Conservation (phyloP, 2,329 filamentous ascomycete genomes). For the Boeremia lycopersici region DNA sequence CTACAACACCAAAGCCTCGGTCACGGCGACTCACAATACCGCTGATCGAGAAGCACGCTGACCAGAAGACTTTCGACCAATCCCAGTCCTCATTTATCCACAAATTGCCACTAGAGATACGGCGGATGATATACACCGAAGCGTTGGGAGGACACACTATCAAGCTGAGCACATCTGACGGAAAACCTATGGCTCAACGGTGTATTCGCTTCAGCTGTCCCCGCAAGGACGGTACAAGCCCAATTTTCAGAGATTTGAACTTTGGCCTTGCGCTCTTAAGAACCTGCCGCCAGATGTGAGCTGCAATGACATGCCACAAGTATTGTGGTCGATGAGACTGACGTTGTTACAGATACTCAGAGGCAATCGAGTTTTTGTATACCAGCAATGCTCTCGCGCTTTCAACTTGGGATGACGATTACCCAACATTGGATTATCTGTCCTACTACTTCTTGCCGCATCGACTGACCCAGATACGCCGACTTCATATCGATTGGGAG, state of each 20-base stretch:
- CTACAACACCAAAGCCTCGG: slow-evolving; percentile 24
- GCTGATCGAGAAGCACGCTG: slow-evolving; percentile 7
- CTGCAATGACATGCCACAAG: not conserved
- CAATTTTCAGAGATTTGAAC: not conserved
- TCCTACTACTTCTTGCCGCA: slow-evolving; percentile 27
- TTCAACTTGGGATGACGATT: slow-evolving; percentile 18
- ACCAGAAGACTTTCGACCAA: slow-evolving; percentile 22
- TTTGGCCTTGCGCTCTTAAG: slow-evolving; percentile 21
- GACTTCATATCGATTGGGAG: slow-evolving; percentile 25
- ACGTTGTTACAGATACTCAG: slow-evolving; percentile 27
- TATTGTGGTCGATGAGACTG: not conserved
- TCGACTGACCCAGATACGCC: slow-evolving; percentile 24
- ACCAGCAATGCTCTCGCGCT: slow-evolving; percentile 26
- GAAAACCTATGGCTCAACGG: slow-evolving; percentile 14
- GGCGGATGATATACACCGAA: slow-evolving; percentile 25
- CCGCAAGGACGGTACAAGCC: not conserved
- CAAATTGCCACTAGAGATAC: slow-evolving; percentile 30
- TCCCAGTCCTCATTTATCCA: slow-evolving; percentile 24
- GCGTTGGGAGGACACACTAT: slow-evolving; percentile 20
- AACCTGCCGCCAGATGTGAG: slow-evolving; percentile 33
- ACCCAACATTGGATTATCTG: slow-evolving; percentile 22
- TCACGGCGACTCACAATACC: slow-evolving; percentile 22
- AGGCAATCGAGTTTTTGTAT: slow-evolving; percentile 31
- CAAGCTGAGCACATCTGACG: slow-evolving; percentile 14
- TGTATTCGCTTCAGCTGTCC: slow-evolving; percentile 6